These are phyloP conservation scores for Syncephalastrum racemosum DNA, from an alignment of 371 early-diverging fungal genomes.

Conservation along the genomic window DNA sequence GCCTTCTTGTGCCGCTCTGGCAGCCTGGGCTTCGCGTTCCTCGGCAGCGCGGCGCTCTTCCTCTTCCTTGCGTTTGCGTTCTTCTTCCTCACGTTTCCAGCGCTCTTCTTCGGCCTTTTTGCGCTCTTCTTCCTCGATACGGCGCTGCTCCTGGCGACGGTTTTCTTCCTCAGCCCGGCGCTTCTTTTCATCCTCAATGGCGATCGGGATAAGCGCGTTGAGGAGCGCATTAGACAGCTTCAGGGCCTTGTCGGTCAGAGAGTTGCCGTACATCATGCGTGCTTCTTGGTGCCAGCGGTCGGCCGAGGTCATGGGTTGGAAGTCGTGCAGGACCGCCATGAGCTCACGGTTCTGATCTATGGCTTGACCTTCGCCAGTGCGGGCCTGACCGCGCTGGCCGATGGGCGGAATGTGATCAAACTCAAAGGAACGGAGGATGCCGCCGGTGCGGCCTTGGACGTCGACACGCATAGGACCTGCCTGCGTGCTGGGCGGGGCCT, in stretches of 20 bases:
- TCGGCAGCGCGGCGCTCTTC: conserved; percentile 28
- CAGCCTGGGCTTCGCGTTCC: conserved; percentile 16
- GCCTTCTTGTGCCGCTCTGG: conserved; percentile 5
- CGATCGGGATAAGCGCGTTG: conserved; percentile 74
- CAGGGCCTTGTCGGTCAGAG: conserved; percentile 58
- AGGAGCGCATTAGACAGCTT: conserved; percentile 63
- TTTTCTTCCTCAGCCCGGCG: conserved; percentile 56
- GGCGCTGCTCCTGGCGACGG: conserved; percentile 38
- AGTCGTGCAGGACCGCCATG: conserved; percentile 62
- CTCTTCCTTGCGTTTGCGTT: conserved; percentile 36
- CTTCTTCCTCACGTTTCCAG: conserved; percentile 55
- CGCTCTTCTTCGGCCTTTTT: conserved; percentile 47
- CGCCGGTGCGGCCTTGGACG: conserved; percentile 43
- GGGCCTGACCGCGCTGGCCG: not conserved
- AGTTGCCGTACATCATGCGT: conserved; percentile 74
- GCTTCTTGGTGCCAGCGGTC: conserved; percentile 92
- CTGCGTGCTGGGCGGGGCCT: conserved; percentile 34
- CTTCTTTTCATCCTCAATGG: conserved; percentile 69
- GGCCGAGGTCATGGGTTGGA: conserved; percentile 69
- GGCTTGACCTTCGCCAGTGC: conserved; percentile 7
- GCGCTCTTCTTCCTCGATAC: conserved; percentile 27
- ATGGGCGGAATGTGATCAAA: conserved; percentile 33
- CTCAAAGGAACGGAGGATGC: conserved; percentile 43
- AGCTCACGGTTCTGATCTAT: conserved; percentile 38
- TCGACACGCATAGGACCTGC: conserved; percentile 54